Base-by-base conservation (phyloP, 805 yeast genomes). In the Kluyveromyces starmeri region DNA sequence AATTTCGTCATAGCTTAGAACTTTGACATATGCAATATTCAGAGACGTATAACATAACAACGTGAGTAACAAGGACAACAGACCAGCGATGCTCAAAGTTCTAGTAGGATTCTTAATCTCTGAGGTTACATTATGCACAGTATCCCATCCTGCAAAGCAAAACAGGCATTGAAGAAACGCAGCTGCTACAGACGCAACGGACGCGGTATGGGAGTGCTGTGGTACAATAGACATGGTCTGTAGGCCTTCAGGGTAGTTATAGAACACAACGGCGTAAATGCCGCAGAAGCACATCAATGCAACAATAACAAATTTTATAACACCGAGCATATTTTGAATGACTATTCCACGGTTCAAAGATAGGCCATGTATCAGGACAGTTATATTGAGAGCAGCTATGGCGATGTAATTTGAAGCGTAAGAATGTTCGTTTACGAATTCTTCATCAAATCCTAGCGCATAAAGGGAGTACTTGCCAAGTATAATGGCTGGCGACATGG, bases 271-370 rank as follows among this genome's bases (percentile, higher is more conserved):
- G 4, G 72, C 76, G 45, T 74, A 78, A 2, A 77, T 12, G 0
- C 88, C 83, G 0, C 80, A 70, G 4, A 67, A 32, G 2, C 74
- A 62, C 66, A 81, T 71, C 1, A 77, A 51, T 0, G 55, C 65
- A 26, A 80, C 63, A 20, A 81, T 55, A 3, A 61, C 49, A 30
- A 82, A 50, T 50, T 82, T 82, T 49, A 81, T 46, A 6, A 65
- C 65, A 0, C 92, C 89, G 3, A 80, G 53, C 9, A 71, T 40
- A 45, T 79, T 80, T 48, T 80, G 86, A 10, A 78, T 59, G 11
- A 57, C 49, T 1, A 81, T 67, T 0, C 88, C 88, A 42, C 67
- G 67, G 37, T 59, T 69, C 2, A 76, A 71, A 18, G 84, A 75
- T 3, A 68, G 32, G 0, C 84, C 75, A 44, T 80, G 83, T 12